These are phyloP conservation scores for Nematocida major DNA, from an alignment of 371 early-diverging fungal species.

Conservation along the genomic window DNA sequence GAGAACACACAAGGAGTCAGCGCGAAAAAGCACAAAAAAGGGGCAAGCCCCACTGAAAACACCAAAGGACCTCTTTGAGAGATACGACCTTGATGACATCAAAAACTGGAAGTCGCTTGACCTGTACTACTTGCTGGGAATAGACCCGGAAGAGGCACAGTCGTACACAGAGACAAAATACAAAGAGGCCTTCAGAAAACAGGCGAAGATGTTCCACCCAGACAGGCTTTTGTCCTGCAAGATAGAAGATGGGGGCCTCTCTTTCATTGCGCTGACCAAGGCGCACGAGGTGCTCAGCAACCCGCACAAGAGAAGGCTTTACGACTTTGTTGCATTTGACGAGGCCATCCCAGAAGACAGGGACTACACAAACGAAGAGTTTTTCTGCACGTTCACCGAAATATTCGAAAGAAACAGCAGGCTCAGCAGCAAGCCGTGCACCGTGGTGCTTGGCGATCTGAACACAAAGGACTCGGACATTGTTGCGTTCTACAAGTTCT, in stretches of 20 bases:
- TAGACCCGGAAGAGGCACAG: constrained; percentile 44
- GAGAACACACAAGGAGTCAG: constrained; percentile 7
- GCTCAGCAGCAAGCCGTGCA: constrained; percentile 77
- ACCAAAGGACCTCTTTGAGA: constrained; percentile 53
- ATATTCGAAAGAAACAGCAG: constrained; percentile 75
- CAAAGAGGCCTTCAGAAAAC: constrained; percentile 43
- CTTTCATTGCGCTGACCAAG: constrained; percentile 56
- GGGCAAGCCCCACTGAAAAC: background rate
- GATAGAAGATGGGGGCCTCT: constrained; percentile 46
- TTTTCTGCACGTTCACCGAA: constrained; percentile 75
- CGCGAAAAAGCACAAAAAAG: constrained; percentile 5
- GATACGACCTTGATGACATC: constrained; percentile 59
- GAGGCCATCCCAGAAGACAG: constrained; percentile 66
- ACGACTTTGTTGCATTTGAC: constrained; percentile 82
- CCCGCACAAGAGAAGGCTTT: constrained; percentile 80
- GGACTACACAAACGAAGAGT: constrained; percentile 73
- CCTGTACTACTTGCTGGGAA: constrained; percentile 61
- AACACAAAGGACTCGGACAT: constrained; percentile 72
- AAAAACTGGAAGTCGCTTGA: constrained; percentile 56
- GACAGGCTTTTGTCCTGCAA: constrained; percentile 24
- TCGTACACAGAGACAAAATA: constrained; percentile 45
- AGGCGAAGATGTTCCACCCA: constrained; percentile 60
- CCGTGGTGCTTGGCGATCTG: constrained; percentile 72
- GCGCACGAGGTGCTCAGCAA: constrained; percentile 85
- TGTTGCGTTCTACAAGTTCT: constrained; percentile 86